phyloP scores from a whole-genome alignment of 1,284 basidiomycete species.

The Puccinia triticina region DNA sequence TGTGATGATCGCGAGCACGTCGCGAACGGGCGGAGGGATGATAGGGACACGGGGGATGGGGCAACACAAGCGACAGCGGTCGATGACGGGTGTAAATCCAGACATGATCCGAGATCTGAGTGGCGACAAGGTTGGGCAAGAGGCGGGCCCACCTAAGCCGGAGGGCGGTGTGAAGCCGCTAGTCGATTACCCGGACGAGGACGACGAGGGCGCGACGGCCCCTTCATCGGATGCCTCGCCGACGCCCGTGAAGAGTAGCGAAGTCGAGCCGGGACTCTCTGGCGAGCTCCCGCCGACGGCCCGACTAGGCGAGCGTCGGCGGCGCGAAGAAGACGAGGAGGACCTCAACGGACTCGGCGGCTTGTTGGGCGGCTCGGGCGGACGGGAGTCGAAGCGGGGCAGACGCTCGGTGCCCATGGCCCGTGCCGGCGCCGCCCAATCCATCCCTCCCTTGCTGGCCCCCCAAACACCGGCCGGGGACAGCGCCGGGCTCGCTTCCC shows the following conservation, averaged over 20 bases:
- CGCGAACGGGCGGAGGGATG: not conserved
- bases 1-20: slow-evolving; percentile 22
- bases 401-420: slow-evolving; percentile 8
- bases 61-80: slow-evolving; percentile 10
- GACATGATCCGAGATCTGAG: not conserved
- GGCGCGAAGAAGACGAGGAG: slow-evolving; percentile 46
- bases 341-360: slow-evolving; percentile 32
- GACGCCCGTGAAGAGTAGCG: not conserved
- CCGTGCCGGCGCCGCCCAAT: not conserved
- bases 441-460: not conserved
- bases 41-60: not conserved
- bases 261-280: not conserved
- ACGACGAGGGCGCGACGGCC: slow-evolving; percentile 6
- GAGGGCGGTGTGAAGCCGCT: not conserved
- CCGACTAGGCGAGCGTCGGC: slow-evolving; percentile 26
- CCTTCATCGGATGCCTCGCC: not conserved
- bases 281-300: slow-evolving; percentile 38
- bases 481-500: not conserved
- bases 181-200: slow-evolving; percentile 45
- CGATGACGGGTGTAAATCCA: not conserved
- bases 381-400: slow-evolving; percentile 2
- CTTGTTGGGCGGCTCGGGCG: not conserved
- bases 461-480: not conserved
- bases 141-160: not conserved
- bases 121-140: not conserved